Evolutionary conservation across 164 flowering plant species (phyloP).

Genomic region (Amborella trichopoda): DNA sequence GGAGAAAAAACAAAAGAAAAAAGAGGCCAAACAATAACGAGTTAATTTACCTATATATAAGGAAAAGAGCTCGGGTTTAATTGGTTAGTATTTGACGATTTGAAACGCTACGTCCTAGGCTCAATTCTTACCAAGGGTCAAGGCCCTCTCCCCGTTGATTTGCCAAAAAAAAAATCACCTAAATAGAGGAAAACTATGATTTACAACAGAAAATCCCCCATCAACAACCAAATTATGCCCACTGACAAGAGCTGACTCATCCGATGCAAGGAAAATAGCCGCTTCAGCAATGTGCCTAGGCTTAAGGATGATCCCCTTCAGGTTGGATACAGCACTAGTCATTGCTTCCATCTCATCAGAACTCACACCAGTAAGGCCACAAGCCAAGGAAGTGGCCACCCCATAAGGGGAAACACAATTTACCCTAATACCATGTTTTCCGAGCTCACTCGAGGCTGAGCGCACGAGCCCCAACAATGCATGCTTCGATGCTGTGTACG

Average conservation of each 20-base stretch:
- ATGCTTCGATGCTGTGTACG: slow-evolving; percentile 12
- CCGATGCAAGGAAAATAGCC: slow-evolving; percentile 4
- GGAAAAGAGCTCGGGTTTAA: too few relatives aligned
- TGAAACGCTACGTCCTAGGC: too few relatives aligned
- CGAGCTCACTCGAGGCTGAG: slow-evolving; percentile 8
- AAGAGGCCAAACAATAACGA: too few relatives aligned
- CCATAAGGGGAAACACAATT: slow-evolving; percentile 13
- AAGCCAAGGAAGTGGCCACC: slow-evolving; percentile 11
- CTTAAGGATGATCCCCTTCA: slow-evolving; percentile 2
- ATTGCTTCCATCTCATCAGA: slow-evolving; percentile 3
- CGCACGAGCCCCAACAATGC: slow-evolving; percentile 10
- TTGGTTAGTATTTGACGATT: too few relatives aligned
- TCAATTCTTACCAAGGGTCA: too few relatives aligned
- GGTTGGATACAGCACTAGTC: not conserved
- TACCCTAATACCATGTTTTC: slow-evolving; percentile 12
- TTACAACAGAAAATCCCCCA: slow-evolving; percentile 6
- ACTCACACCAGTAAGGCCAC: not conserved
- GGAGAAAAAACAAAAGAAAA: too few relatives aligned
- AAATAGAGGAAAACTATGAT: not conserved
- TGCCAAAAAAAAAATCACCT: not conserved
- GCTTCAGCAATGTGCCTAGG: slow-evolving; percentile 3
- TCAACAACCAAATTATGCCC: slow-evolving; percentile 6
- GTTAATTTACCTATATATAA: too few relatives aligned
- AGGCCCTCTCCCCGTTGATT: too few relatives aligned
- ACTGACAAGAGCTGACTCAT: slow-evolving; percentile 3